Base-by-base conservation (phyloP, 2,329 filamentous ascomycete genomes). In the Dactylonectria macrodidyma region DNA sequence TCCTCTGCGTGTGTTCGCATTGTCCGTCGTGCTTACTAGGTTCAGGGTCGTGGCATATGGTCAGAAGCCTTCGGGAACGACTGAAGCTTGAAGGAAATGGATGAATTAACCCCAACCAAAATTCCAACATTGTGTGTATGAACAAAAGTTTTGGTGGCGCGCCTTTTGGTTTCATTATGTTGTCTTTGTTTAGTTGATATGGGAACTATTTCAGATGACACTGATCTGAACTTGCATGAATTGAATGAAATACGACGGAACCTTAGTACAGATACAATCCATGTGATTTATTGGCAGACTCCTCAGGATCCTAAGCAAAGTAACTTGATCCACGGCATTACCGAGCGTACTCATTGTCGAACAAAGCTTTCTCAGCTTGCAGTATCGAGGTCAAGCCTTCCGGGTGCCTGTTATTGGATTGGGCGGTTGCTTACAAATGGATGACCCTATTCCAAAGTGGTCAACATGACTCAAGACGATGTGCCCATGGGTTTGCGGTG, bases 41-140 rank as follows among this genome's bases (percentile, higher is more conserved):
- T 51, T 41, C 5, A 59, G 57, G 57, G 57, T 59, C 51, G 33
- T 59, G 6, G 57, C 22, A 12, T 59, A 51, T 8, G 57, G 57
- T 8, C 57, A 36, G 10, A 59, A 59, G 33, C 57, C 60, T 56
- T 11, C 30, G 54, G 30, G 50, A 9, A 52, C 16, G 26, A 12
- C 50, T 14, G 16, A 34, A 9, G 7, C 26, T 19, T 52, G n/a
- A 30, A 34, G 26, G 16, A 9, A 22, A 36, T 36, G 48, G 22
- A 14, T 36, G 0, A 1, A 52, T 44, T 5, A 52, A 10, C n/a
- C 19, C 6, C 3, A 2, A 34, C n/a, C 5, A 52, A 10, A 34
- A 34, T 11, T 7, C 4, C 6, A 10, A 22, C 1, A 11, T 14
- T 14, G 34, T 34, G n/a, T 36, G 7, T 6, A 34, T 19, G 30